Evolutionary conservation across 2,329 filamentous ascomycete genomes (phyloP).

Genomic region (Claviceps digitariae): DNA sequence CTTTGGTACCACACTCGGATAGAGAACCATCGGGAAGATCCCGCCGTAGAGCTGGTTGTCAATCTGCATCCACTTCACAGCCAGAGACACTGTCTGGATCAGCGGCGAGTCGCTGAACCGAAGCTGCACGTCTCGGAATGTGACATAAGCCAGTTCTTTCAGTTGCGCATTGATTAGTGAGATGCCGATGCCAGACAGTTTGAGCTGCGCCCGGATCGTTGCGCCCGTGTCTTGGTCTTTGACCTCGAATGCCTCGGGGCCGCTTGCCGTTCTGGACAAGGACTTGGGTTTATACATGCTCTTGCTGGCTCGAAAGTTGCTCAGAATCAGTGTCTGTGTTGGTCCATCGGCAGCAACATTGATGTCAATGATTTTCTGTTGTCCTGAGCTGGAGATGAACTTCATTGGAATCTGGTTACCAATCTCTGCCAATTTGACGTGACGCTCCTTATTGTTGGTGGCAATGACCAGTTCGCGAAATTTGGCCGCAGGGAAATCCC

Average conservation of each 20-base stretch:
- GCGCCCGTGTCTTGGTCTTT: conserved; percentile 81
- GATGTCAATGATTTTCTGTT: conserved; percentile 85
- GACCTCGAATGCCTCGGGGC: conserved; percentile 65
- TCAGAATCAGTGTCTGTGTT: conserved; percentile 85
- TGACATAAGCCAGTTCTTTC: conserved; percentile 86
- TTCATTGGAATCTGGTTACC: conserved; percentile 94
- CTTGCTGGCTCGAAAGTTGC: conserved; percentile 85
- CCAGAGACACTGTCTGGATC: conserved; percentile 81
- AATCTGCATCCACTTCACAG: conserved; percentile 97
- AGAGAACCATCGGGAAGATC: conserved; percentile 93
- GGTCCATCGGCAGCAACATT: conserved; percentile 93
- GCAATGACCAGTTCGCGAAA: conserved; percentile 78
- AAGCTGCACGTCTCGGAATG: conserved; percentile 78
- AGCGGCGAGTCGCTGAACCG: conserved; percentile 87
- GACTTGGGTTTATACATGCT: conserved; percentile 65
- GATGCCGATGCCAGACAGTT: conserved; percentile 79
- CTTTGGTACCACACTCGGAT: conserved; percentile 95
- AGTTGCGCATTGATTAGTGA: conserved; percentile 88
- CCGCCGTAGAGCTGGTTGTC: conserved; percentile 98
- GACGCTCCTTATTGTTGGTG: conserved; percentile 46
- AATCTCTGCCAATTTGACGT: conserved; percentile 92
- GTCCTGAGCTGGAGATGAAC: conserved; percentile 51
- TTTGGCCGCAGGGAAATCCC: conserved; percentile 98
- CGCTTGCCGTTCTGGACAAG: conserved; percentile 31
- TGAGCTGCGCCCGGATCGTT: conserved; percentile 79